Evolutionary conservation across 176 grass and related monocot species (phyloP), one percentile per base, ranked within the genome.

Genomic region (Tuctoria greenei): DNA sequence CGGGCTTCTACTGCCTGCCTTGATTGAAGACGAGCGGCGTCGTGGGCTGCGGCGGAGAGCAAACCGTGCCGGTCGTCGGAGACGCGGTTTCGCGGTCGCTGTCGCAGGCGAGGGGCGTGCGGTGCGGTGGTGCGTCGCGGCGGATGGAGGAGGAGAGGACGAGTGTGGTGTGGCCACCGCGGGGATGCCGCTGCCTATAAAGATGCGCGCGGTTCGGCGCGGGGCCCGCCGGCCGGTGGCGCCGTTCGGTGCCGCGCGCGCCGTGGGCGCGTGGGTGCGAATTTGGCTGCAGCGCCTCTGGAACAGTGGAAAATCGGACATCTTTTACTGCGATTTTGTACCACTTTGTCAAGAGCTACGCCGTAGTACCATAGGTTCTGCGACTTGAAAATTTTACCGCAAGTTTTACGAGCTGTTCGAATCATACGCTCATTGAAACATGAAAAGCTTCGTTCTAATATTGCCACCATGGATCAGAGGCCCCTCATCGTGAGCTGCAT

Each of bases 151-250:
- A 9, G 18, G 2, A 49, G 13, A 14, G 1, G 31, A 39, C 16
- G 27, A 58, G 37, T 21, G 56, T n/a, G 10, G 50, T 56, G 69
- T 16, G 6, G 15, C 20, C 67, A 69, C 34, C 69, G 50, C 50
- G 52, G 10, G 24, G 83, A 51, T 62, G 78, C 38, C 3, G 31
- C 31, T 70, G 62, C 76, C 64, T 88, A 88, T 88, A 88, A 88
- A 88, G 86, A 74, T 41, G 70, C 69, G 75, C 45, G 65, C 55
- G 82, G 82, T 62, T 31, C 73, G 81, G 72, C 31, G 72, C 10
- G 81, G 80, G 49, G 13, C 61, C 71, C 69, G 17, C 62, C 11
- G 62, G 67, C 15, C 11, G 62, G 67, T 16, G 17, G 54, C 57
- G 11, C 41, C 28, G 31, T 50, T 71, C 15, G 65, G 42, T 10